A percentile compares a stretch with the other conserved stretches of the same genome.
Conservation (phyloP, 2,329 filamentous ascomycete species). For the Xylariaceae sp. region DNA sequence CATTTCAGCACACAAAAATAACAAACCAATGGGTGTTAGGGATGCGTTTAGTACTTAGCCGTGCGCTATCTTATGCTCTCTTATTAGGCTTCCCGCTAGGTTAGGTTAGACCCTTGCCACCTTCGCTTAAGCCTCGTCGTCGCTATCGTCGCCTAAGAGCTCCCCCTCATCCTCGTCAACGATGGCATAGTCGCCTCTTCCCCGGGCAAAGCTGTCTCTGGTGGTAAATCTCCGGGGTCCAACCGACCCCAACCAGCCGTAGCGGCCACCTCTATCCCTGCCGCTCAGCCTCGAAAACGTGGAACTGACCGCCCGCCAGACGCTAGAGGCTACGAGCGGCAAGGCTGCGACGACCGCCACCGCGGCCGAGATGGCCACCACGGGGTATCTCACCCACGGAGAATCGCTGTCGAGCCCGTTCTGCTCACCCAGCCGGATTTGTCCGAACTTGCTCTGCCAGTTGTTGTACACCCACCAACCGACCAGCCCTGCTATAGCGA, state of each 20-base stretch:
- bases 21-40: no score
- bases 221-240: slow-evolving; percentile 74
- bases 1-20: no score
- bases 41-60: no score
- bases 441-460: slow-evolving; percentile 86
- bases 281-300: slow-evolving; percentile 45
- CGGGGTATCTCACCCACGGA: slow-evolving; percentile 75
- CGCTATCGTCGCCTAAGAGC: slow-evolving; percentile 85
- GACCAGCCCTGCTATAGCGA: slow-evolving; percentile 62
- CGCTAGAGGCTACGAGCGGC: slow-evolving; percentile 64
- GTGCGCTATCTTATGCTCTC: background rate
- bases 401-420: slow-evolving; percentile 62
- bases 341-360: slow-evolving; percentile 56
- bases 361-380: slow-evolving; percentile 63
- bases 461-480: slow-evolving; percentile 83
- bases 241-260: slow-evolving; percentile 44
- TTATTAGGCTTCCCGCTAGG: slow-evolving; percentile 10
- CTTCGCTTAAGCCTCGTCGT: slow-evolving; percentile 76
- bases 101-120: no score
- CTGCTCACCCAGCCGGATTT: slow-evolving; percentile 80
- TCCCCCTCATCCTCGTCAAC: slow-evolving; percentile 95
- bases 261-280: slow-evolving; percentile 41
- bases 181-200: slow-evolving; percentile 78
- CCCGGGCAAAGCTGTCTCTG: slow-evolving; percentile 80
- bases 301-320: slow-evolving; percentile 62